Evolutionary conservation across 2,329 filamentous ascomycete genomes (phyloP).

Genomic region (Drechslerella dactyloides): DNA sequence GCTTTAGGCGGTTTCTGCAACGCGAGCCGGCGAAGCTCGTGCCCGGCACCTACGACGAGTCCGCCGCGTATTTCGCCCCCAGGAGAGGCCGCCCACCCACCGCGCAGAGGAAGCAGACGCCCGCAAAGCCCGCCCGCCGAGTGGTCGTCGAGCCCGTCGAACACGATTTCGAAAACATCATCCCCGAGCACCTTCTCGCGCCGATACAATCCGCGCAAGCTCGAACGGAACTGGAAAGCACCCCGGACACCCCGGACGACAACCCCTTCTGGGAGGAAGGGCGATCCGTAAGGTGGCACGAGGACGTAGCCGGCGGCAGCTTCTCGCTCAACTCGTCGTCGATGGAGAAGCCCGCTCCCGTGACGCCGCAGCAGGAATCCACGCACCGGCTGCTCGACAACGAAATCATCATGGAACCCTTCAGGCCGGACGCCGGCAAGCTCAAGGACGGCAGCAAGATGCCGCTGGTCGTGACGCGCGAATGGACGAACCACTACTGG

Average conservation of each 20-base stretch:
- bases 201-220: constrained; percentile 8
- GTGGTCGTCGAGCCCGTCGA: constrained; percentile 10
- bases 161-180: constrained; percentile 23
- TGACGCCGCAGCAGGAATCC: constrained; percentile 34
- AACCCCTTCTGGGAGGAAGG: constrained; percentile 35
- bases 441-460: constrained; percentile 25
- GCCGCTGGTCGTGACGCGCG: constrained; percentile 35
- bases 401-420: constrained; percentile 46
- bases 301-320: constrained; percentile 39
- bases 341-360: constrained; percentile 21
- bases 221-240: not conserved
- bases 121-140: constrained; percentile 11
- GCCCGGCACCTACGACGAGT: constrained; percentile 43
- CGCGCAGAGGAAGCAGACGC: constrained; percentile 24
- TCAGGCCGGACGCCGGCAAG: constrained; percentile 24
- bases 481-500: constrained; percentile 43
- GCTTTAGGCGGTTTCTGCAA: constrained; percentile 39
- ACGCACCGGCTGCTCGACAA: constrained; percentile 41
- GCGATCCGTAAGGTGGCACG: constrained; percentile 41
- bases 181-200: constrained; percentile 39
- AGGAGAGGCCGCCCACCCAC: constrained; percentile 3
- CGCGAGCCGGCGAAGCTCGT: constrained; percentile 39
- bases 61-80: constrained; percentile 36
- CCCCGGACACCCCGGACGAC: constrained; percentile 1
- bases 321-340: constrained; percentile 28